Percentiles rank a stretch among this genome's conserved stretches.
Evolutionary conservation across 192 early-diverging fungal species (phyloP).

Genomic region (Coemansia sp.): DNA sequence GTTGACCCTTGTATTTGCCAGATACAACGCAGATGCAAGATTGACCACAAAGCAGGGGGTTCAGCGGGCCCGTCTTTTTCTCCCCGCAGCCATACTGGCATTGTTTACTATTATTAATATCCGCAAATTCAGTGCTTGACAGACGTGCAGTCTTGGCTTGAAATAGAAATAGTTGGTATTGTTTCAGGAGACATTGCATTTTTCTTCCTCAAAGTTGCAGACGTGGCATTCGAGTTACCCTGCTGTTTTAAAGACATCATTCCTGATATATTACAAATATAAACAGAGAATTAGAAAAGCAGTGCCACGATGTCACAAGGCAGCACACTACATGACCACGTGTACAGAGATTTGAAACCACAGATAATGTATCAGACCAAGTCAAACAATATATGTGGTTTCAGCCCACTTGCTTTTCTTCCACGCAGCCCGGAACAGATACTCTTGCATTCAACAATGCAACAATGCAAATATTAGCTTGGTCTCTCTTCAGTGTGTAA

Average conservation of each 20-base stretch:
- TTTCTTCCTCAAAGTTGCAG: neutral
- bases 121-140: neutral
- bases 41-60: too few species aligned
- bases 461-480: too few species aligned
- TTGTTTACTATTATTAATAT: neutral
- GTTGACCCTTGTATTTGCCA: too few species aligned
- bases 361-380: too few species aligned
- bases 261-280: too few species aligned
- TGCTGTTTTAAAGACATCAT: neutral
- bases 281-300: neutral
- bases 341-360: too few species aligned
- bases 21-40: too few species aligned
- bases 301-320: neutral
- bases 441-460: too few species aligned
- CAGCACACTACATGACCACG: too few species aligned
- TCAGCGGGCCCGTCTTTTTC: neutral
- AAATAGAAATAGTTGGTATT: neutral
- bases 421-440: too few species aligned
- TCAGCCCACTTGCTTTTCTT: too few species aligned
- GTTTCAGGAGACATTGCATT: slow-evolving; percentile 1
- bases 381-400: too few species aligned
- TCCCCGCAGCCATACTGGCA: neutral
- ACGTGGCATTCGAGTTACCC: neutral
- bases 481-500: neutral
- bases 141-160: neutral